phyloP scores from a whole-genome alignment of 495 filamentous ascomycete species.

The Melanomma pulvis-pyrius region DNA sequence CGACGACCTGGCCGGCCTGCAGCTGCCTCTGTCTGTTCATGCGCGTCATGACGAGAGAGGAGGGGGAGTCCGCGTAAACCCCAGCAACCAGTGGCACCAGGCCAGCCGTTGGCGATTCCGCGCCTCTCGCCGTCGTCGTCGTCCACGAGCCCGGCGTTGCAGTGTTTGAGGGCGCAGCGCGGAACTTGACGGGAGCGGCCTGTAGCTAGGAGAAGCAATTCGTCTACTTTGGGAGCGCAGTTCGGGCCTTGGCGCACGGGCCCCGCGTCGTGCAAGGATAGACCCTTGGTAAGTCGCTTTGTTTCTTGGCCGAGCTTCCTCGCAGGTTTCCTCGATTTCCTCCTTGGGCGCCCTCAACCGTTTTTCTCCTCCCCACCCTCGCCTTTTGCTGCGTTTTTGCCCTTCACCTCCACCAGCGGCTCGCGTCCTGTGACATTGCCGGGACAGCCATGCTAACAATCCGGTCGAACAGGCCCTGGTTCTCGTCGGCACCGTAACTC shows the following conservation, averaged over 20 bases:
- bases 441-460: slow-evolving; percentile 20
- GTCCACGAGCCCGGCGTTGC: neutral
- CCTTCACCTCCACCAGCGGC: neutral
- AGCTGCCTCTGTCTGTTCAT: slow-evolving; percentile 3
- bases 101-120: neutral
- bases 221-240: neutral
- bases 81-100: neutral
- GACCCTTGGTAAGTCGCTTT: neutral
- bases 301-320: slow-evolving; percentile 1
- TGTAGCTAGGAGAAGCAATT: neutral
- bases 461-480: slow-evolving; percentile 3
- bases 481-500: slow-evolving; percentile 4
- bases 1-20: slow-evolving; percentile 10
- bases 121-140: neutral
- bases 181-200: slow-evolving; percentile 5
- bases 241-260: neutral
- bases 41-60: slow-evolving; percentile 29
- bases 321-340: neutral
- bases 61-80: neutral
- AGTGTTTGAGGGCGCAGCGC: neutral
- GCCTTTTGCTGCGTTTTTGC: neutral
- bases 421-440: neutral
- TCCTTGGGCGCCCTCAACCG: neutral
- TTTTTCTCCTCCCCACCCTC: neutral
- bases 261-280: neutral